A percentile compares a stretch with the other conserved stretches of the same genome.
These are phyloP conservation scores for Periconia macrospinosa DNA, from an alignment of 2,329 filamentous ascomycete species.

Conservation along the genomic window DNA sequence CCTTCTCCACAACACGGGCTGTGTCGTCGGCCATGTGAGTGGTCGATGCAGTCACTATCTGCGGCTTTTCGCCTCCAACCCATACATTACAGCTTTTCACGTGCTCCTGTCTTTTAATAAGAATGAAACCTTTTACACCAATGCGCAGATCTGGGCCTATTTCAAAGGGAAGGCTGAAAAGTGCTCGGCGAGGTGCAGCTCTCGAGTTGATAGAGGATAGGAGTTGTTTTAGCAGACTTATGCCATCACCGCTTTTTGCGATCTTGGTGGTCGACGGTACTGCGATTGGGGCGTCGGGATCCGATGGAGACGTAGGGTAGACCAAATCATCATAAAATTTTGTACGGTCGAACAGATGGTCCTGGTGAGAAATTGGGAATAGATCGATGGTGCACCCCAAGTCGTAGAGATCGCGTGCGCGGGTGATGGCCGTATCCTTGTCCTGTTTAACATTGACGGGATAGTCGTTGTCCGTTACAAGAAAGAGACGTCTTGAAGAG, in stretches of 20 bases:
- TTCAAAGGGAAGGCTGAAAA: slow-evolving; percentile 88
- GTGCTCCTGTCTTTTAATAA: slow-evolving; percentile 81
- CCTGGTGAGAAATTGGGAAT: slow-evolving; percentile 78
- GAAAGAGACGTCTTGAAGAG: slow-evolving; percentile 86
- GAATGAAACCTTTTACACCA: slow-evolving; percentile 88
- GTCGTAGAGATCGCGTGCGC: slow-evolving; percentile 94
- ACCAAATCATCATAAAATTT: slow-evolving; percentile 97
- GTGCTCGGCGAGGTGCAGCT: slow-evolving; percentile 78
- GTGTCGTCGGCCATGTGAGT: slow-evolving; percentile 77
- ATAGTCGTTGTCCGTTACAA: slow-evolving; percentile 92
- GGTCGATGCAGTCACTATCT: slow-evolving; percentile 76
- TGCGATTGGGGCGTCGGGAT: slow-evolving; percentile 67
- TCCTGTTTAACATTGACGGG: slow-evolving; percentile 72
- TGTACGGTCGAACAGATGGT: slow-evolving; percentile 73
- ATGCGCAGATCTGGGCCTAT: slow-evolving; percentile 83
- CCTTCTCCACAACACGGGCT: slow-evolving; percentile 73
- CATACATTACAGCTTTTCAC: slow-evolving; percentile 85
- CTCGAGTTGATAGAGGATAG: slow-evolving; percentile 89
- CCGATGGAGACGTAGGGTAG: slow-evolving; percentile 68
- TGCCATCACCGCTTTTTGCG: slow-evolving; percentile 71
- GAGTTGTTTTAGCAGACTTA: slow-evolving; percentile 77
- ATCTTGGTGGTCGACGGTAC: slow-evolving; percentile 59
- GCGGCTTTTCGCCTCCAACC: slow-evolving; percentile 79
- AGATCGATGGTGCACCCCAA: slow-evolving; percentile 88
- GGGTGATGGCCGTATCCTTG: slow-evolving; percentile 76